Conservation (phyloP, 1,284 basidiomycete species). For the Volvariella volvacea region DNA sequence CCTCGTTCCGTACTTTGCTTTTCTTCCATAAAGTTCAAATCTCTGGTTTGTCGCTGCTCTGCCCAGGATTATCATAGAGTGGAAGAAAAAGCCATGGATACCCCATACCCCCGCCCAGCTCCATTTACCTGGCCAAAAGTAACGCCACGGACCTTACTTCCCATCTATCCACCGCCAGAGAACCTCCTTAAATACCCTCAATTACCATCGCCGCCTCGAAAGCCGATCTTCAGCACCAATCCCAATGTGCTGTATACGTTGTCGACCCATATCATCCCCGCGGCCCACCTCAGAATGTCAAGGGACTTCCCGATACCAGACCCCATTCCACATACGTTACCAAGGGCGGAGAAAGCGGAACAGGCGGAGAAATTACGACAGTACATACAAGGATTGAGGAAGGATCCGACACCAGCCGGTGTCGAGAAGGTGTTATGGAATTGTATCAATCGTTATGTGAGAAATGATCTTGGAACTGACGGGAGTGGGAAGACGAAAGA, state of each 20-base stretch:
- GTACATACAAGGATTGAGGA: slow-evolving; percentile 19
- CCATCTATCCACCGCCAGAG: slow-evolving; percentile 31
- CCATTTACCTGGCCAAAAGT: slow-evolving; percentile 20
- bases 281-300: slow-evolving; percentile 56
- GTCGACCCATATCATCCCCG: slow-evolving; percentile 70
- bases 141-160: slow-evolving; percentile 20
- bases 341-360: slow-evolving; percentile 22
- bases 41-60: too few relatives aligned
- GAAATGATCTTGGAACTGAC: slow-evolving; percentile 11
- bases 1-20: too few relatives aligned
- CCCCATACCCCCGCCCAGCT: slow-evolving; percentile 17
- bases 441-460: slow-evolving; percentile 49
- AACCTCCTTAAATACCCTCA: slow-evolving; percentile 18
- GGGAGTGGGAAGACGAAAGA: slow-evolving; percentile 3
- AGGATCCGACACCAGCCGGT: slow-evolving; percentile 19
- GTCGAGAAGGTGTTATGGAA: slow-evolving; percentile 45
- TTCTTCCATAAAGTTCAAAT: too few relatives aligned
- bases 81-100: too few relatives aligned
- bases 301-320: slow-evolving; percentile 36
- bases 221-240: slow-evolving; percentile 20
- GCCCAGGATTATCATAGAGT: too few relatives aligned
- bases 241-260: slow-evolving; percentile 21
- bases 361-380: slow-evolving; percentile 14
- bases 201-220: slow-evolving; percentile 27
- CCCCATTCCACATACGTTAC: slow-evolving; percentile 14